A percentile compares a stretch with the other conserved stretches of the same genome.
Conservation (phyloP, 2,329 filamentous ascomycete species). For the Ophiocordyceps camponoti-saundersi region DNA sequence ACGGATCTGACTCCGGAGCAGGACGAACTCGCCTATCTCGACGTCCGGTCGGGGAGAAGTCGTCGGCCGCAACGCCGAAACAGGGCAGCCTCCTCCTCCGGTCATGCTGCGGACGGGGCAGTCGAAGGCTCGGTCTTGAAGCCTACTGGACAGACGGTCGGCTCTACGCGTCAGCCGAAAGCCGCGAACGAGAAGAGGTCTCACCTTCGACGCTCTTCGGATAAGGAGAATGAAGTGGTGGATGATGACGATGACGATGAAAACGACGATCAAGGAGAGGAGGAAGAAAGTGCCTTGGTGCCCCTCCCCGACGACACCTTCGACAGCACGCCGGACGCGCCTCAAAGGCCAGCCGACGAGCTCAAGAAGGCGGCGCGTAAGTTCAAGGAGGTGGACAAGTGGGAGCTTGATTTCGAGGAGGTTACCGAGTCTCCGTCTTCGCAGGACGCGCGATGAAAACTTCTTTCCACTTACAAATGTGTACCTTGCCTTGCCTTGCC, state of each 20-base stretch:
- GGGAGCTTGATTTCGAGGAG: conserved; percentile 52
- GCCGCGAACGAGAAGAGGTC: conserved; percentile 20
- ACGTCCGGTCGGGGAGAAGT: conserved; percentile 17
- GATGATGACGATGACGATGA: conserved; percentile 13
- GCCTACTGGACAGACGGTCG: conserved; percentile 7
- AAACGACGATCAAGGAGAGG: conserved; percentile 14
- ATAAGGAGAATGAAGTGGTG: conserved; percentile 38
- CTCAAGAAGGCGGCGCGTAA: conserved; percentile 42
- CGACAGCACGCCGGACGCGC: conserved; percentile 17
- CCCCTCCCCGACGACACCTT: conserved; percentile 29
- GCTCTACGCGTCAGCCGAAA: conserved; percentile 5
- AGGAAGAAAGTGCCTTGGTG: conserved; percentile 21
- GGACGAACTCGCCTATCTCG: conserved; percentile 35
- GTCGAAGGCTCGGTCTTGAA: conserved; percentile 9
- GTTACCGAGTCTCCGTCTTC: conserved; percentile 39
- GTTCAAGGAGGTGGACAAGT: conserved; percentile 53
- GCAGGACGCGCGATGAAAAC: conserved; percentile 25
- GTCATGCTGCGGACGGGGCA: conserved; percentile 2
- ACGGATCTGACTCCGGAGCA: conserved; percentile 32
- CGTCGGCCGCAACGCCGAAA: conserved; percentile 5
- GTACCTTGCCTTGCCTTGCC: too few species aligned
- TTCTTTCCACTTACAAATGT: too few species aligned
- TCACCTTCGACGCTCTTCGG: conserved; percentile 30
- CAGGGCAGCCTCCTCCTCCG: background rate
- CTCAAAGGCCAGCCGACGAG: conserved; percentile 26